Percentiles rank a stretch among this genome's conserved stretches.
Conservation (phyloP, 306 rosid genomes). For the Vigna mungo region DNA sequence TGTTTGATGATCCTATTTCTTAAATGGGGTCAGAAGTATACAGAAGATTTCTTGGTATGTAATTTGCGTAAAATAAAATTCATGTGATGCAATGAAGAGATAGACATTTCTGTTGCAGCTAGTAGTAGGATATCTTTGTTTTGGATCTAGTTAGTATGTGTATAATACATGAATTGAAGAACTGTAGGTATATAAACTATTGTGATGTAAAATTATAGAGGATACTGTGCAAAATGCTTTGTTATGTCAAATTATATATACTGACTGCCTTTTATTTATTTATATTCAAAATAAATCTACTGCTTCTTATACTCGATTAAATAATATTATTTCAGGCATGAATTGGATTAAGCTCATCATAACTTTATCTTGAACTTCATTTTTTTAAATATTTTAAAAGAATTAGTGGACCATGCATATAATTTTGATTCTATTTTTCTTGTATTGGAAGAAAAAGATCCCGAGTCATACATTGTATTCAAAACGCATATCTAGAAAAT, state of each 20-base stretch:
- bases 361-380: conserved; percentile 11
- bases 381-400: conserved; percentile 23
- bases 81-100: conserved; percentile 14
- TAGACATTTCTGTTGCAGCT: conserved; percentile 1
- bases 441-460: conserved; percentile 19
- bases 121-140: conserved; percentile 25
- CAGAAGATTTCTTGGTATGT: background rate
- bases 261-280: background rate
- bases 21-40: conserved; percentile 10
- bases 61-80: background rate
- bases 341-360: conserved; percentile 14
- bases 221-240: conserved; percentile 6
- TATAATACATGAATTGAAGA: conserved; percentile 18
- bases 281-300: background rate
- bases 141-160: conserved; percentile 23
- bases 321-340: conserved; percentile 9
- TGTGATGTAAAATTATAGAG: conserved; percentile 18
- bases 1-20: conserved; percentile 26
- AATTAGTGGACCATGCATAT: conserved; percentile 18
- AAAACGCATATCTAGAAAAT: conserved; percentile 13
- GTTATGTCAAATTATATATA: conserved; percentile 21
- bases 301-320: conserved; percentile 5
- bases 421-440: background rate
- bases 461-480: background rate
- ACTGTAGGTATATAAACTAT: conserved; percentile 3